Percentiles rank a stretch among this genome's conserved stretches.
Evolutionary conservation across 352 stramenopile genomes (phyloP).

Genomic region (Paralagenidium karlingii): DNA sequence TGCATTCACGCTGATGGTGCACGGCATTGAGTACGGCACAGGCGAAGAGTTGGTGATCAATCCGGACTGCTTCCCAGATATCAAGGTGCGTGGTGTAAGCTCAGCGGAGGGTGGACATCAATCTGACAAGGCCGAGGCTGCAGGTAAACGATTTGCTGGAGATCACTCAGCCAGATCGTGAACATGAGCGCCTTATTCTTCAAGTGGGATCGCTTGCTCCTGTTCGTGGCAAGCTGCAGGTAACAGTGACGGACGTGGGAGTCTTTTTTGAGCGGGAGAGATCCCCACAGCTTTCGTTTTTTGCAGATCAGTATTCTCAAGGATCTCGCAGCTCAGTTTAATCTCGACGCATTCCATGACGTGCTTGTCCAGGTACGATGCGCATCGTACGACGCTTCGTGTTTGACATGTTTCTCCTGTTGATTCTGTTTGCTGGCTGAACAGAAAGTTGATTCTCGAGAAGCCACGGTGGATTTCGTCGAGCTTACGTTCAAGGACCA

Average conservation of each 20-base stretch:
- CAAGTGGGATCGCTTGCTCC: conserved; percentile 45
- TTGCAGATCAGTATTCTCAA: conserved; percentile 56
- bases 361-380: conserved; percentile 42
- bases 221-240: conserved; percentile 55
- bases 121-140: not conserved
- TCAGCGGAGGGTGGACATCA: no score
- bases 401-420: not conserved
- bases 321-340: conserved; percentile 59
- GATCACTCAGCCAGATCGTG: conserved; percentile 36
- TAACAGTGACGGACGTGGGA: no score
- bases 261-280: not conserved
- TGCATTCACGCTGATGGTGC: conserved; percentile 51
- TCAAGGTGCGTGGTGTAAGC: no score
- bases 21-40: conserved; percentile 50
- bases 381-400: conserved; percentile 1
- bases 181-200: conserved; percentile 48
- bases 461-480: conserved; percentile 70
- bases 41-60: conserved; percentile 66
- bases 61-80: conserved; percentile 50
- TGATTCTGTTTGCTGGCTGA: not conserved
- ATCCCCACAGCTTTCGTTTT: not conserved
- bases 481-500: conserved; percentile 86
- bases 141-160: conserved; percentile 44
- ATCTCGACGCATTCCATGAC: conserved; percentile 42
- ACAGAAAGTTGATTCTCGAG: conserved; percentile 31